A percentile compares a stretch with the other conserved stretches of the same genome.
These are phyloP conservation scores for Acanthamoeba quina DNA, from an alignment of 208 protist species.

Conservation along the genomic window DNA sequence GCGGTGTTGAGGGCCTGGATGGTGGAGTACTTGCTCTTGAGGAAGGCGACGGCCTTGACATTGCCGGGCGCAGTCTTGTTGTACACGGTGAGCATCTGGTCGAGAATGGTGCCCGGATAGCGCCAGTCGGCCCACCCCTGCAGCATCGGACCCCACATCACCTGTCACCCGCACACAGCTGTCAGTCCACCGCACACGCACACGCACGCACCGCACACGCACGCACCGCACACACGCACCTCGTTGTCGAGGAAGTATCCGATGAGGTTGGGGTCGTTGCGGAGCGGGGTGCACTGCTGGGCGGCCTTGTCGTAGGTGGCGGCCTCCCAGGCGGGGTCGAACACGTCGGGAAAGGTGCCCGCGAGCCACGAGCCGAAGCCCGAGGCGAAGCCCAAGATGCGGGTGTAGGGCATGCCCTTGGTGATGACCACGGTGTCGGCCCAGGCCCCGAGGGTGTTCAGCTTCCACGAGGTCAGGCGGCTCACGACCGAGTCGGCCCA, in stretches of 20 bases:
- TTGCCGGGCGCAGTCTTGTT: neutral
- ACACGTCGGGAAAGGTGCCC: neutral
- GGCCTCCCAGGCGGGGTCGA: constrained; percentile 5
- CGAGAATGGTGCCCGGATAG: neutral
- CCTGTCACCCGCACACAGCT: neutral
- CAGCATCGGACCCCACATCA: neutral
- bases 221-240: neutral
- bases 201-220: neutral
- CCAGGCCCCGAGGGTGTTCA: neutral
- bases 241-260: constrained; percentile 42
- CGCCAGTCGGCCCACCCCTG: neutral
- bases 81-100: neutral
- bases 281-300: neutral
- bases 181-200: neutral
- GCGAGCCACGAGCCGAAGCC: neutral
- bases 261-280: neutral
- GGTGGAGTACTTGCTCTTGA: constrained; percentile 17
- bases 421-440: neutral
- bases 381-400: neutral
- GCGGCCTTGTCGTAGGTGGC: neutral
- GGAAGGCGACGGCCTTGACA: neutral
- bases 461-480: neutral
- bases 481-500: neutral
- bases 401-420: constrained; percentile 41
- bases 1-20: constrained; percentile 31